Base-by-base conservation (phyloP, 73 alveolate genomes). In the Strombidium stylifer region DNA sequence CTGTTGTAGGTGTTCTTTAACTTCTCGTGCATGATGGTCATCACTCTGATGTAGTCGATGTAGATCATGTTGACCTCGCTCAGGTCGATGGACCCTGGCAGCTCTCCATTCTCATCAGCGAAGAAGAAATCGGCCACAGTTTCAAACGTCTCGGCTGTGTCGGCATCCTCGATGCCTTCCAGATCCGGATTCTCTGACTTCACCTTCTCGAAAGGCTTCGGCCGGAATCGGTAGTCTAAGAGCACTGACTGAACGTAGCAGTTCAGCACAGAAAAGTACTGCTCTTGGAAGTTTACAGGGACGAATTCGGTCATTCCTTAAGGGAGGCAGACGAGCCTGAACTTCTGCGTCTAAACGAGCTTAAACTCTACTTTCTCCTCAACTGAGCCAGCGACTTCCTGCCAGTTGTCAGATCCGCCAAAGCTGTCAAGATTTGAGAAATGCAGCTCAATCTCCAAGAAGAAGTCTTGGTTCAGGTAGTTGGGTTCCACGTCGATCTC, bases 371-470 rank as follows among this genome's bases (percentile, higher is more conserved):
- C 64, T 15, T 42, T 41, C 19, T 34, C 32, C 28, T 65, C 69
- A 15, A 65, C 28, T 3, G 41, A 55, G 1, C 6, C 40, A 2
- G 34, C 31, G n/a, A 23, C 18, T 51, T 65, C 24, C 34, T 65
- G 42, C 69, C 80, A 65, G n/a, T 65, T 65, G 18, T 65, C 80
- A 4, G 80, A 54, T 15, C 80, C 80, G 3, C 80, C 80, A 27
- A 65, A 44, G 11, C 27, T 39, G 45, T 26, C n/a, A n/a, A 65
- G 48, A 31, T 65, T 70, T 21, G 80, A 65, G 45, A 65, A 69
- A 31, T 56, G 26, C 30, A 69, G 84, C 57, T 69, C 84, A 0
- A 69, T 41, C 5, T 69, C 72, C 37, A 69, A 14, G 57, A 49
- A 34, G 66, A 69, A 69, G 11, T 65, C 36, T 6, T 73, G 55